phyloP scores from a whole-genome alignment of 495 filamentous ascomycete species.

The Gamarada debralockiae region DNA sequence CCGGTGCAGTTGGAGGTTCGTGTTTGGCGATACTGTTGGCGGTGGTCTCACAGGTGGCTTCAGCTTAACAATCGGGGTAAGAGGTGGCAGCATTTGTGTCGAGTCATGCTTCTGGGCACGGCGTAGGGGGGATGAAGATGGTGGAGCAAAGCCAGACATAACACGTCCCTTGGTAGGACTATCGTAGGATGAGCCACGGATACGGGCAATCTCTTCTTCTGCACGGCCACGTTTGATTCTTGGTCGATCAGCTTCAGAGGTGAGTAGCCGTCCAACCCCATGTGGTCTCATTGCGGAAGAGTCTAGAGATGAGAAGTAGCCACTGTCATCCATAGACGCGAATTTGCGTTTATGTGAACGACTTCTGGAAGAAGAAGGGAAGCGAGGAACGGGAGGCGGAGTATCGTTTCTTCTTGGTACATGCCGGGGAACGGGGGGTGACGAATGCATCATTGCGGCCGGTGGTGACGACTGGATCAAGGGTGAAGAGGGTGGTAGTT shows the following conservation, averaged over 20 bases:
- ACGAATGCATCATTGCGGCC: constrained; percentile 59
- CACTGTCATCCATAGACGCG: constrained; percentile 82
- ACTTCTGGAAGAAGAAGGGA: constrained; percentile 50
- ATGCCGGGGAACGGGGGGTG: constrained; percentile 75
- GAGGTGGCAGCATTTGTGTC: constrained; percentile 66
- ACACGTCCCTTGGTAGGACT: constrained; percentile 68
- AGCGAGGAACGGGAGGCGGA: constrained; percentile 66
- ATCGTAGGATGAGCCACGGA: constrained; percentile 88
- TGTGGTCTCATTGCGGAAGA: constrained; percentile 75
- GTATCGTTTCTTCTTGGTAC: constrained; percentile 63
- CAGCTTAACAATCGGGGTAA: constrained; percentile 85
- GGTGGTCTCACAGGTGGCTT: constrained; percentile 78
- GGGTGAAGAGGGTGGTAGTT: constrained; percentile 57
- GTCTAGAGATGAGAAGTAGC: constrained; percentile 96
- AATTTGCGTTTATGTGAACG: constrained; percentile 67
- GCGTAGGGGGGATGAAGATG: constrained; percentile 58
- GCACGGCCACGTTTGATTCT: constrained; percentile 83
- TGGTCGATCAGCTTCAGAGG: constrained; percentile 72
- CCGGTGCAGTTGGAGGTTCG: constrained; percentile 89
- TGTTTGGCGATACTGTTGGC: constrained; percentile 87
- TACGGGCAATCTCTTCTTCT: constrained; percentile 92
- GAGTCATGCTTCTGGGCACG: constrained; percentile 37
- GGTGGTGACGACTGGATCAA: constrained; percentile 49
- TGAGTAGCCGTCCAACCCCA: constrained; percentile 44
- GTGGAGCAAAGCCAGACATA: constrained; percentile 31